Evolutionary conservation across 2,329 filamentous ascomycete genomes (phyloP).

Genomic region (Domatiomyces catenatus): DNA sequence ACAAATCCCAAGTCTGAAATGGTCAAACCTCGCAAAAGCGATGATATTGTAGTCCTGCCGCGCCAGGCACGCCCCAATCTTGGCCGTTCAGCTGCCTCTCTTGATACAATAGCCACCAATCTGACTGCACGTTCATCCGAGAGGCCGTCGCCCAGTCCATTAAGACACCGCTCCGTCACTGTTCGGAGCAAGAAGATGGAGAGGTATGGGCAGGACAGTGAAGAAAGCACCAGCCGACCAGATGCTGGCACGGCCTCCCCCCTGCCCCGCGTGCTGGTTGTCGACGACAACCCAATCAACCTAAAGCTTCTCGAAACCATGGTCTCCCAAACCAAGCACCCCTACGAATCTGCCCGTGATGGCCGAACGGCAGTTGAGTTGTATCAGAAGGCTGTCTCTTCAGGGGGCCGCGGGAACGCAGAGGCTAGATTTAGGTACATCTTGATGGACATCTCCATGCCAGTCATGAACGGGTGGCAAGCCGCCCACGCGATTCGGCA

Average conservation of each 20-base stretch:
- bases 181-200: background rate
- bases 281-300: constrained; percentile 34
- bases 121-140: background rate
- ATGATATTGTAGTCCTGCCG: background rate
- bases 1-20: background rate
- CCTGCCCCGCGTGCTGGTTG: constrained; percentile 24
- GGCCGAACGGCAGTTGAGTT: constrained; percentile 30
- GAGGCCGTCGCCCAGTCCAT: background rate
- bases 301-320: constrained; percentile 30
- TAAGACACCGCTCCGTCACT: background rate
- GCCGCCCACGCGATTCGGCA: constrained; percentile 32
- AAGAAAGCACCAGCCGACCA: background rate
- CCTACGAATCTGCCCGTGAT: constrained; percentile 27
- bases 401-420: constrained; percentile 20
- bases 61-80: background rate
- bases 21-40: background rate
- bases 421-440: constrained; percentile 29
- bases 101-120: background rate
- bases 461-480: constrained; percentile 34
- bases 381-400: constrained; percentile 13
- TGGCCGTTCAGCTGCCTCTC: background rate
- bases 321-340: constrained; percentile 25
- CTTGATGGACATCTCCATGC: constrained; percentile 36
- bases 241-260: background rate
- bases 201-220: background rate